Conservation (phyloP, 805 yeast genomes). For the Kuraishia piskuri region DNA sequence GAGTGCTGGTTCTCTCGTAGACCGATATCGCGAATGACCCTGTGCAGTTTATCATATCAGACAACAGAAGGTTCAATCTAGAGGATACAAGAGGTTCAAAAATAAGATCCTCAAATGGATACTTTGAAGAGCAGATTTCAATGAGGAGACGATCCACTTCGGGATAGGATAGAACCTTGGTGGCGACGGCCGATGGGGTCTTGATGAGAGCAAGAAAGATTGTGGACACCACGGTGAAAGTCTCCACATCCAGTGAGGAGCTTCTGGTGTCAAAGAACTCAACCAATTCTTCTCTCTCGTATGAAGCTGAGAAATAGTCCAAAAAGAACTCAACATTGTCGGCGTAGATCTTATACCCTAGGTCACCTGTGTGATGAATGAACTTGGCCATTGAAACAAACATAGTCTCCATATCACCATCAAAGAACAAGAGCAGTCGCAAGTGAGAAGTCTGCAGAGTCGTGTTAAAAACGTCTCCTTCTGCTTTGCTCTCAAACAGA, state of each 20-base stretch:
- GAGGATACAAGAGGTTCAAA: slow-evolving; percentile 14
- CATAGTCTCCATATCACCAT: slow-evolving; percentile 18
- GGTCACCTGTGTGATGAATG: slow-evolving; percentile 16
- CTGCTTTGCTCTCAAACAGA: slow-evolving; percentile 24
- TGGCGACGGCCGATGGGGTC: slow-evolving; percentile 7
- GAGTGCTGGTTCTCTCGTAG: slow-evolving; percentile 13
- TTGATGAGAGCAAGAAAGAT: slow-evolving; percentile 4
- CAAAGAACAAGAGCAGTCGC: slow-evolving; percentile 31
- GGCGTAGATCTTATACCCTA: slow-evolving; percentile 22
- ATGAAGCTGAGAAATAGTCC: slow-evolving; percentile 22
- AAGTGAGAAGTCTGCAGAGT: slow-evolving; percentile 44
- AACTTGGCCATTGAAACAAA: slow-evolving; percentile 29
- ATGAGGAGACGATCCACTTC: slow-evolving; percentile 10
- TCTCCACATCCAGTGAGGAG: slow-evolving; percentile 9
- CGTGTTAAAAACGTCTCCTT: slow-evolving; percentile 37
- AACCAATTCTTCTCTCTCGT: slow-evolving; percentile 8
- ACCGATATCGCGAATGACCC: slow-evolving; percentile 2
- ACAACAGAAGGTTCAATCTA: slow-evolving; percentile 16
- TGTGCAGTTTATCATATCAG: slow-evolving; percentile 15
- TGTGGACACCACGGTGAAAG: slow-evolving; percentile 11
- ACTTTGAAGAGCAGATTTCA: slow-evolving; percentile 9
- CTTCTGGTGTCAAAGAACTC: slow-evolving; percentile 7
- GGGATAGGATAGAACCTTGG: slow-evolving; percentile 11
- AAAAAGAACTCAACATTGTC: slow-evolving; percentile 30
- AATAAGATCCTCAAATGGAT: slow-evolving; percentile 12